Percentiles rank a stretch among this genome's conserved stretches.
phyloP scores from a whole-genome alignment of 441 rosid genomes.

The Manihot esculenta region DNA sequence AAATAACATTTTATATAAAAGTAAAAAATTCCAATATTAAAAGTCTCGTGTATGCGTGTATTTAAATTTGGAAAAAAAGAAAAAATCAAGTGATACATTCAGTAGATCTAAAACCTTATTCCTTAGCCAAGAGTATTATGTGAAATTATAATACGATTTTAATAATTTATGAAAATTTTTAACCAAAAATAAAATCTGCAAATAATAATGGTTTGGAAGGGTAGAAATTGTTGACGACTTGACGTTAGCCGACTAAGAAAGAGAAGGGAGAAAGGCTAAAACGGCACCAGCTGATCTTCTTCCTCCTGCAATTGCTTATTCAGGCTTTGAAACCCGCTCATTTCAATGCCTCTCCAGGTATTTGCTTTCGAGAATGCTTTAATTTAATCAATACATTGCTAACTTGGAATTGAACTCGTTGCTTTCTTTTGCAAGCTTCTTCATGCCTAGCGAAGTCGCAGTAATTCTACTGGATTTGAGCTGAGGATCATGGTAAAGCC shows the following conservation, averaged over 20 bases:
- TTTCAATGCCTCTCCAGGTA: not conserved
- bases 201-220: not conserved
- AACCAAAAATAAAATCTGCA: too few relatives aligned
- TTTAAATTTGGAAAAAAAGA: too few relatives aligned
- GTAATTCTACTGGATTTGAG: not conserved
- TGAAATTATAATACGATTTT: too few relatives aligned
- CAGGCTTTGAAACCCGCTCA: not conserved
- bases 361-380: not conserved
- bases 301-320: not conserved
- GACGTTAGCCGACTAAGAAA: not conserved
- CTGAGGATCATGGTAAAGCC: conserved; percentile 14
- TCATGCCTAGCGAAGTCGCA: conserved; percentile 2
- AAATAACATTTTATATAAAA: too few relatives aligned
- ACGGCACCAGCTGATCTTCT: conserved; percentile 2
- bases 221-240: not conserved
- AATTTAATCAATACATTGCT: not conserved
- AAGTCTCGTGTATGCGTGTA: too few relatives aligned
- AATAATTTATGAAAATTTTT: too few relatives aligned
- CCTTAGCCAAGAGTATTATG: too few relatives aligned
- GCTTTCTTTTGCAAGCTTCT: not conserved
- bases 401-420: not conserved
- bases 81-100: too few relatives aligned
- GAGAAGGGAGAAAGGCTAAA: too few relatives aligned
- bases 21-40: too few relatives aligned
- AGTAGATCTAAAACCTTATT: too few relatives aligned